phyloP scores from a whole-genome alignment of 2,329 filamentous ascomycete genomes.

The Alternaria solani region DNA sequence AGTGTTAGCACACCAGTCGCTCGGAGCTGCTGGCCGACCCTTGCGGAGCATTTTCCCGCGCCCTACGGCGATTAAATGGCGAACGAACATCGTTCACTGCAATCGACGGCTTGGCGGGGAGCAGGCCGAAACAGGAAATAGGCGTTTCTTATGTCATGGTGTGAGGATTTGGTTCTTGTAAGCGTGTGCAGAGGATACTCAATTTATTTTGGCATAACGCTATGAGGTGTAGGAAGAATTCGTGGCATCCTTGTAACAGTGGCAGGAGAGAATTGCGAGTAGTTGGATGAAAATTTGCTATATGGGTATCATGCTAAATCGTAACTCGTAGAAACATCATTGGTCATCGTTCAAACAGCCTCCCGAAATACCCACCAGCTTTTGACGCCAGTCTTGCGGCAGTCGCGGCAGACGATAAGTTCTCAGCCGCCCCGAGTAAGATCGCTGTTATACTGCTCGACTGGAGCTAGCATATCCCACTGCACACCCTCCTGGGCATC shows the following conservation, averaged over 20 bases:
- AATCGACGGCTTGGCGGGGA: slow-evolving; percentile 7
- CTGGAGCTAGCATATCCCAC: slow-evolving; percentile 36
- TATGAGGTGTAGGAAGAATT: not conserved
- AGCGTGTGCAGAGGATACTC: not conserved
- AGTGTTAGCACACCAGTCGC: not conserved
- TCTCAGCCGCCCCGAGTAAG: slow-evolving; percentile 1
- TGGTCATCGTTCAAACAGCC: not conserved
- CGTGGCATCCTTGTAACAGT: not conserved
- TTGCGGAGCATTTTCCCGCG: not conserved
- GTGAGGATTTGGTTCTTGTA: not conserved
- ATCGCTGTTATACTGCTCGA: slow-evolving; percentile 37
- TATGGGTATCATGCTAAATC: slow-evolving; percentile 1
- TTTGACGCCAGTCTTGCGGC: not conserved
- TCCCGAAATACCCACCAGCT: not conserved
- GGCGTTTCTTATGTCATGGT: not conserved
- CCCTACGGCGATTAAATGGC: slow-evolving; percentile 2
- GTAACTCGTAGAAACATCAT: not conserved
- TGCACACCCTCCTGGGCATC: slow-evolving; percentile 31
- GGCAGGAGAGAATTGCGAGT: not conserved
- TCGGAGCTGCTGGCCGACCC: not conserved
- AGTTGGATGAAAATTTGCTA: not conserved
- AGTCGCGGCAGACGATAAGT: not conserved
- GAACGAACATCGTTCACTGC: slow-evolving; percentile 6
- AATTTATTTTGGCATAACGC: not conserved
- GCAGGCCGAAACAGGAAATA: not conserved